Conservation (phyloP, 169 alveolate genomes). For the Eimeria sp. region DNA sequence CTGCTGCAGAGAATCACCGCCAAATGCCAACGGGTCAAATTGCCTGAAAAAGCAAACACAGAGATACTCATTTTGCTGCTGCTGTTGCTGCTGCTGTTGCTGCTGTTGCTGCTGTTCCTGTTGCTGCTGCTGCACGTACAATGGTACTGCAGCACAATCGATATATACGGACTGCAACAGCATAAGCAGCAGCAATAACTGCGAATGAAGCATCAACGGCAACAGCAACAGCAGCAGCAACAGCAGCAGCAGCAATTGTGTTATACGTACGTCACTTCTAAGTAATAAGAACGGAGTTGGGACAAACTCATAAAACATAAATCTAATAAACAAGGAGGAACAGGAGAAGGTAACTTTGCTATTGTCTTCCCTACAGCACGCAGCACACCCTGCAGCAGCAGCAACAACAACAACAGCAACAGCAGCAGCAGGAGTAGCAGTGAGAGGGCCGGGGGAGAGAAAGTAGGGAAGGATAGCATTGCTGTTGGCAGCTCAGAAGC, state of each 20-base stretch:
- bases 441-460: background rate
- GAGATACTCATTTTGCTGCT: background rate
- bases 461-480: background rate
- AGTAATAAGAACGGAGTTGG: background rate
- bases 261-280: background rate
- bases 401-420: conserved; percentile 12
- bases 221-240: too few relatives aligned
- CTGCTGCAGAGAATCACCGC: conserved; percentile 18
- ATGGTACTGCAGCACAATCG: background rate
- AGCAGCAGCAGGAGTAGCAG: conserved; percentile 14
- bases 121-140: background rate
- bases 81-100: background rate
- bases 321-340: background rate
- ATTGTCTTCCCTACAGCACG: conserved; percentile 25
- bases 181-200: background rate
- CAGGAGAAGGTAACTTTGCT: conserved; percentile 19
- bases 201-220: background rate
- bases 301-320: background rate
- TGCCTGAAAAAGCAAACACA: background rate
- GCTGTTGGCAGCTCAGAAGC: background rate
- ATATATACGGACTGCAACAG: background rate
- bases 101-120: background rate
- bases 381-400: conserved; percentile 47
- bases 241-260: too few relatives aligned
- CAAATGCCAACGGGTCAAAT: conserved; percentile 20